Conservation (phyloP, 2,329 filamentous ascomycete genomes). For the Aphanocladium album region DNA sequence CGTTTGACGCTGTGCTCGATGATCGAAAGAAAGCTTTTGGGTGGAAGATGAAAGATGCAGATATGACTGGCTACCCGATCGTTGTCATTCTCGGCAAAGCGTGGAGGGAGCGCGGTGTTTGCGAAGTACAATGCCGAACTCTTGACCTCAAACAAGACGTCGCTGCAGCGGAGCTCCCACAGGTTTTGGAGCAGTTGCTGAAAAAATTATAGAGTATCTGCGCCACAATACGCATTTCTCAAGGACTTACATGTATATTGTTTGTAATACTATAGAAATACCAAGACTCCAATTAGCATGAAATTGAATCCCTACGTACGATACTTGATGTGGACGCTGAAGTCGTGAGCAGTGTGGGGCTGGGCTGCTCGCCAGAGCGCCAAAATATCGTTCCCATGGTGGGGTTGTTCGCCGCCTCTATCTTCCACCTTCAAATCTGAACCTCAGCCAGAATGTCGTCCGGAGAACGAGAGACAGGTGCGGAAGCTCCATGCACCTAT, state of each 20-base stretch:
- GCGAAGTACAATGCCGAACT: slow-evolving; percentile 75
- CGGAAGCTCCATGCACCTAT: background rate
- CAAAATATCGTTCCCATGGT: slow-evolving; percentile 9
- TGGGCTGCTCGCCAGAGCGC: background rate
- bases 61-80: slow-evolving; percentile 82
- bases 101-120: slow-evolving; percentile 54
- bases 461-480: slow-evolving; percentile 11
- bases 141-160: slow-evolving; percentile 59
- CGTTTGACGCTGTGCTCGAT: slow-evolving; percentile 66
- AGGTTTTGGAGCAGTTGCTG: slow-evolving; percentile 34
- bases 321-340: background rate
- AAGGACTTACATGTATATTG: too few species aligned
- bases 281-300: too few species aligned
- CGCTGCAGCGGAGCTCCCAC: slow-evolving; percentile 42
- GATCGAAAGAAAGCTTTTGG: slow-evolving; percentile 64
- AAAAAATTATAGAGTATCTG: slow-evolving; percentile 38
- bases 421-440: background rate
- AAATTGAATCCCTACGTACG: background rate
- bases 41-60: slow-evolving; percentile 89
- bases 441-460: slow-evolving; percentile 8
- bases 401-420: slow-evolving; percentile 2
- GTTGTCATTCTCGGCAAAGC: slow-evolving; percentile 71
- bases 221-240: too few species aligned
- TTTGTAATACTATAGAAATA: too few species aligned
- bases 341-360: background rate